phyloP scores from a whole-genome alignment of 495 filamentous ascomycete genomes.

The Podospora fimiseda region DNA sequence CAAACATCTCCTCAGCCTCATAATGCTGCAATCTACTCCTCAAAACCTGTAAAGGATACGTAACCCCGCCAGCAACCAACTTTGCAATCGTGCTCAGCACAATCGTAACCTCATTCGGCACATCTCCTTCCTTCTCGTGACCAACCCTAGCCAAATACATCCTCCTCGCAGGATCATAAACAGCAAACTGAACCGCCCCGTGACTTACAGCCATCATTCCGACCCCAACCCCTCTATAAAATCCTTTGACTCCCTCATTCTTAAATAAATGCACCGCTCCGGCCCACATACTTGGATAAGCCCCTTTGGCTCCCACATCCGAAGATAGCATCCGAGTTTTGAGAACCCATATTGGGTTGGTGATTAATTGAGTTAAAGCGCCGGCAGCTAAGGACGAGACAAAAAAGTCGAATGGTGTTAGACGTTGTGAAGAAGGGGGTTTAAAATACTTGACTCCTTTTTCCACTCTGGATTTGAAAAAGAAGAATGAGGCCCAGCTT shows the following conservation, averaged over 20 bases:
- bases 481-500: slow-evolving; percentile 91
- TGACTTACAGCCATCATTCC: slow-evolving; percentile 87
- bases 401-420: slow-evolving; percentile 76
- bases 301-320: slow-evolving; percentile 62
- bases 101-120: slow-evolving; percentile 72
- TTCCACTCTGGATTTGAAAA: slow-evolving; percentile 49
- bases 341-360: slow-evolving; percentile 97
- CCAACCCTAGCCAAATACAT: slow-evolving; percentile 35
- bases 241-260: slow-evolving; percentile 66
- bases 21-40: slow-evolving; percentile 83
- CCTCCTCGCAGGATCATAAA: slow-evolving; percentile 80
- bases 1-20: slow-evolving; percentile 64
- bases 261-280: slow-evolving; percentile 59
- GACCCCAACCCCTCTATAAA: slow-evolving; percentile 78
- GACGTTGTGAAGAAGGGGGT: slow-evolving; percentile 11
- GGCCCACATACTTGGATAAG: slow-evolving; percentile 69
- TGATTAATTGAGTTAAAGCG: slow-evolving; percentile 66
- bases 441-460: slow-evolving; percentile 24
- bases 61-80: slow-evolving; percentile 74
- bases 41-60: slow-evolving; percentile 92
- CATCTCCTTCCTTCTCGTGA: background rate
- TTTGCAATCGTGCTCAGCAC: slow-evolving; percentile 76
- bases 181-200: slow-evolving; percentile 91
- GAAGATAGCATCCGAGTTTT: slow-evolving; percentile 96
- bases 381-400: slow-evolving; percentile 71